Percentiles rank a stretch among this genome's conserved stretches.
These are phyloP conservation scores for Penicillium sp. DNA, from an alignment of 2,329 filamentous ascomycete genomes.

Conservation along the genomic window DNA sequence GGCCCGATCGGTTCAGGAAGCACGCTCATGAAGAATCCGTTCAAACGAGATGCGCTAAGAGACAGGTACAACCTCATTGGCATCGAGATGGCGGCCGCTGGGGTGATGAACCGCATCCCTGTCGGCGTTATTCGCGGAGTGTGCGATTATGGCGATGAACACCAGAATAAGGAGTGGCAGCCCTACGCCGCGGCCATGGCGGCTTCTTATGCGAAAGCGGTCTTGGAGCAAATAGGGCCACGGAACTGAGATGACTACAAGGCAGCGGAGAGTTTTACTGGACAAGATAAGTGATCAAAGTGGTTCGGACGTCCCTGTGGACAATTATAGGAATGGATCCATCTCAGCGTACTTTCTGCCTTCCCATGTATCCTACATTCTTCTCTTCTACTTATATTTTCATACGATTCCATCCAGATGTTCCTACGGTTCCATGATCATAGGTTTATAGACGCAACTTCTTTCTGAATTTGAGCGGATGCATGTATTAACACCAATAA, in stretches of 20 bases:
- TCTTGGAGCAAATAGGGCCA: background rate
- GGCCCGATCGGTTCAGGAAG: background rate
- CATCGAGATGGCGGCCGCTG: background rate
- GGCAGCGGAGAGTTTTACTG: too few relatives aligned
- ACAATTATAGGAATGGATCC: too few relatives aligned
- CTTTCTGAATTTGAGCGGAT: too few relatives aligned
- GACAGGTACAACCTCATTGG: background rate
- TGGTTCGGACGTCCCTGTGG: background rate
- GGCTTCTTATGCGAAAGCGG: background rate
- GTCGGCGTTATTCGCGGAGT: background rate
- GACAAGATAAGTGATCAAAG: too few relatives aligned
- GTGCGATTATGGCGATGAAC: background rate
- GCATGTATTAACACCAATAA: too few relatives aligned
- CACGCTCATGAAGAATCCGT: background rate
- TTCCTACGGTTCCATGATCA: too few relatives aligned
- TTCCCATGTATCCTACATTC: too few relatives aligned
- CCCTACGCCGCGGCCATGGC: background rate
- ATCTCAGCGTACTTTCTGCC: too few relatives aligned
- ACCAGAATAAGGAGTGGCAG: background rate
- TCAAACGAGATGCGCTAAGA: background rate
- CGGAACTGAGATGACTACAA: too few relatives aligned
- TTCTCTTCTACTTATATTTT: too few relatives aligned
- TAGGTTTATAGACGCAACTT: too few relatives aligned
- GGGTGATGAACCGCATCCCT: background rate
- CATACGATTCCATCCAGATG: too few relatives aligned